A percentile compares a stretch with the other conserved stretches of the same genome.
phyloP scores from a whole-genome alignment of 1,139 yeast genomes.

The Pneumocystis sp. region DNA sequence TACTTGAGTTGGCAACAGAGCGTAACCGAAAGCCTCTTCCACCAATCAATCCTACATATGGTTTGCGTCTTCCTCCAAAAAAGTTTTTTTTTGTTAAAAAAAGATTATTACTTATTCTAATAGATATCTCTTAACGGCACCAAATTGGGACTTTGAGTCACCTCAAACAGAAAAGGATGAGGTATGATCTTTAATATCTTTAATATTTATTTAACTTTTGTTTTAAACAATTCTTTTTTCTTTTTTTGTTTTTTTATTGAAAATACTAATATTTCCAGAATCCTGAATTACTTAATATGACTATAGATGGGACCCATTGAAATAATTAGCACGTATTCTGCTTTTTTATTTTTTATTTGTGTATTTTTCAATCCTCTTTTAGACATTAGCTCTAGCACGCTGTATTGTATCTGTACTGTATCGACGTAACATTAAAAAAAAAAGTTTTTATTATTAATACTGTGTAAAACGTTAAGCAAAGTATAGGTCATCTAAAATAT shows the following conservation, averaged over 20 bases:
- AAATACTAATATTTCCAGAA: background rate
- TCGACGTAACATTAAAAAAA: too few species aligned
- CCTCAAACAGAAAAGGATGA: background rate
- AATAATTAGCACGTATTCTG: background rate
- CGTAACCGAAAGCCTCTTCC: slow-evolving; percentile 82
- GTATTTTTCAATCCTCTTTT: background rate
- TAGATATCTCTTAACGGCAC: background rate
- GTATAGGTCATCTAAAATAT: too few species aligned
- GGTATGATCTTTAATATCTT: background rate
- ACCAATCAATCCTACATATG: slow-evolving; percentile 83
- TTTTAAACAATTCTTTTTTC: background rate
- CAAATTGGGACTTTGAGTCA: background rate
- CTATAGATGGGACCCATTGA: background rate
- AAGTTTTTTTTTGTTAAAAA: slow-evolving; percentile 77
- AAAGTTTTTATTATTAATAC: too few species aligned
- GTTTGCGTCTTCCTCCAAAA: slow-evolving; percentile 90
- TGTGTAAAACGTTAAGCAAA: too few species aligned
- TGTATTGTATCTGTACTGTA: too few species aligned
- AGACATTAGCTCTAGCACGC: too few species aligned
- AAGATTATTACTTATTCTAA: background rate
- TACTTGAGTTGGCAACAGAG: slow-evolving; percentile 82
- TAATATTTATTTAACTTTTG: background rate
- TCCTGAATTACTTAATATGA: background rate
- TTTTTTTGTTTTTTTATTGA: background rate
- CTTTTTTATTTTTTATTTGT: background rate